These are phyloP conservation scores for Sisymbrium altissimum DNA, from an alignment of 345 rosid genomes.

Conservation along the genomic window DNA sequence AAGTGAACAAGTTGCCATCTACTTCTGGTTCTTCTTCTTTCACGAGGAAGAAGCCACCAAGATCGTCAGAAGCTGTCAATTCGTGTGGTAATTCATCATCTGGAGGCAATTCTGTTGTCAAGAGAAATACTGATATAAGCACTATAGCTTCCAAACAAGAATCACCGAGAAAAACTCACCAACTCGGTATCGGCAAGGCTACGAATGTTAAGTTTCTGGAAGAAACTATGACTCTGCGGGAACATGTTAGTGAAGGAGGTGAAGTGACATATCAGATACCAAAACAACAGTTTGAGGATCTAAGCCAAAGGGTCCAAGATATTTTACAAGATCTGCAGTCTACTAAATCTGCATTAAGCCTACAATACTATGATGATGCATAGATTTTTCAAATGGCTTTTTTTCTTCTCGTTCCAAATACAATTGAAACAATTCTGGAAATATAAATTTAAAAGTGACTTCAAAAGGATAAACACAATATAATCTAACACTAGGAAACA, in stretches of 20 bases:
- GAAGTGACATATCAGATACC: slow-evolving; percentile 30
- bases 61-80: not conserved
- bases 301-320: slow-evolving; percentile 24
- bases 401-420: not conserved
- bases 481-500: not conserved
- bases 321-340: slow-evolving; percentile 27
- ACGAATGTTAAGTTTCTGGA: slow-evolving; percentile 17
- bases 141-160: not conserved
- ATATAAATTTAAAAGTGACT: not conserved
- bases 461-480: not conserved
- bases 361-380: slow-evolving; percentile 12
- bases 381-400: slow-evolving; percentile 4
- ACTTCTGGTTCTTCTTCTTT: not conserved
- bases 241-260: slow-evolving; percentile 26
- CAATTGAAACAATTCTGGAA: not conserved
- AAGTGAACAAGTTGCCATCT: not conserved
- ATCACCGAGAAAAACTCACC: slow-evolving; percentile 5
- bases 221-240: not conserved
- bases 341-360: slow-evolving; percentile 25
- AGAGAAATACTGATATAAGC: slow-evolving; percentile 5
- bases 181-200: slow-evolving; percentile 1
- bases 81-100: slow-evolving; percentile 12
- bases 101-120: not conserved
- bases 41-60: slow-evolving; percentile 17
- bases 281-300: slow-evolving; percentile 25